Percentiles rank a stretch among this genome's conserved stretches.
These are phyloP conservation scores for Linaria vulgaris DNA, from an alignment of 257 asterid genomes.

Conservation along the genomic window DNA sequence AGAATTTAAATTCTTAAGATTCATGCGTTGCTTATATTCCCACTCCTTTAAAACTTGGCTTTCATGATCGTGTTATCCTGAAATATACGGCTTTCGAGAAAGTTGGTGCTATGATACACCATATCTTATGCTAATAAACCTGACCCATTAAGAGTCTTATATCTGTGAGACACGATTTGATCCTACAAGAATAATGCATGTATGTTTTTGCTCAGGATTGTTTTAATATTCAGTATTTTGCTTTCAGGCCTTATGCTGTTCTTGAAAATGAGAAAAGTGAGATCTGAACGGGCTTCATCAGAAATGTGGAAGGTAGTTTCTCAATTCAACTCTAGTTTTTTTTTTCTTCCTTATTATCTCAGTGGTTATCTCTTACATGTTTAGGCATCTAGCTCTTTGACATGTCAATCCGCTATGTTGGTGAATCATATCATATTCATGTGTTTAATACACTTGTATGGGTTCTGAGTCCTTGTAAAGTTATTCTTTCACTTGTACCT, in stretches of 20 bases:
- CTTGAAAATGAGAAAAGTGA: constrained; percentile 92
- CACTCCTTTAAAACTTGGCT: background rate
- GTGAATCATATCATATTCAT: background rate
- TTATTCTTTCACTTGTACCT: too few relatives aligned
- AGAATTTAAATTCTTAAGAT: background rate
- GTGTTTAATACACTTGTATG: constrained; percentile 13
- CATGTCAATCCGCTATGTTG: constrained; percentile 1
- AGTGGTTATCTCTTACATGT: background rate
- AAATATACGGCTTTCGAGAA: background rate
- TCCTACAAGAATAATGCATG: background rate
- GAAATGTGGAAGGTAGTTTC: constrained; percentile 83
- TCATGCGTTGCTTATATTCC: background rate
- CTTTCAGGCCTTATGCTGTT: constrained; percentile 69
- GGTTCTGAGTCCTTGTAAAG: too few relatives aligned
- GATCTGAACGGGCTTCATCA: constrained; percentile 78
- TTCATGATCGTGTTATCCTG: background rate
- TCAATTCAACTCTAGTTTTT: background rate
- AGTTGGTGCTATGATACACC: background rate
- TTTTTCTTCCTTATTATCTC: background rate
- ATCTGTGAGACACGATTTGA: background rate
- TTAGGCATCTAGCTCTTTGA: background rate
- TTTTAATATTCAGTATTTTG: constrained; percentile 23
- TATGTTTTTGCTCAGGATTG: background rate
- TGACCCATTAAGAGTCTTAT: background rate
- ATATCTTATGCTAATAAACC: background rate